A percentile compares a stretch with the other conserved stretches of the same genome.
These are phyloP conservation scores for Yamadazyma epiphylla DNA, from an alignment of 1,139 yeast species.

Conservation along the genomic window DNA sequence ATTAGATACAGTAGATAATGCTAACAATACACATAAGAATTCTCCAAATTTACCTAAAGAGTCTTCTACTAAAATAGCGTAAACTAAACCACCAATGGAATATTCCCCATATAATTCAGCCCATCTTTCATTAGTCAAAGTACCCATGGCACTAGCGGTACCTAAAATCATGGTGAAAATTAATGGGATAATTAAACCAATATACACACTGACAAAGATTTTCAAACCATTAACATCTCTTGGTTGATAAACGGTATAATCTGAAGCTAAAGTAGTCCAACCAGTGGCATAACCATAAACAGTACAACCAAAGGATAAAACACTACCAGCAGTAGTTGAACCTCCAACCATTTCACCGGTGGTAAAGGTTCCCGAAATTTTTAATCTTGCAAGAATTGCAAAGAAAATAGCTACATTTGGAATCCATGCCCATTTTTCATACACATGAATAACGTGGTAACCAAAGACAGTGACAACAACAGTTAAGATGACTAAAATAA, in stretches of 20 bases:
- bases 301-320: conserved; percentile 78
- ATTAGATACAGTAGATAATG: conserved; percentile 81
- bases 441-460: conserved; percentile 70
- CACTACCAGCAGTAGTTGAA: conserved; percentile 61
- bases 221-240: conserved; percentile 50
- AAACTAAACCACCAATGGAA: conserved; percentile 76
- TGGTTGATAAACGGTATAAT: conserved; percentile 80
- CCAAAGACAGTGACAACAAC: conserved; percentile 78
- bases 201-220: conserved; percentile 57
- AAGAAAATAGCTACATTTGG: conserved; percentile 70
- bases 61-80: conserved; percentile 65
- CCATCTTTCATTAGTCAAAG: conserved; percentile 41
- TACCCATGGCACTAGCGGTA: conserved; percentile 77
- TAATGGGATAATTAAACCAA: conserved; percentile 64
- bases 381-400: conserved; percentile 71
- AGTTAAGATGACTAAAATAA: conserved; percentile 64
- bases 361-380: conserved; percentile 57
- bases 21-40: conserved; percentile 77
- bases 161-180: conserved; percentile 73
- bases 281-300: conserved; percentile 88
- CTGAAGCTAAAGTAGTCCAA: conserved; percentile 90
- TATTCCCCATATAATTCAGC: conserved; percentile 42
- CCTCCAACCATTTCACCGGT: conserved; percentile 47
- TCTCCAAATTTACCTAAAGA: conserved; percentile 88
- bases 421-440: conserved; percentile 84